Conservation (phyloP, 352 stramenopile genomes). For the Hyaloperonospora arabidopsidis region DNA sequence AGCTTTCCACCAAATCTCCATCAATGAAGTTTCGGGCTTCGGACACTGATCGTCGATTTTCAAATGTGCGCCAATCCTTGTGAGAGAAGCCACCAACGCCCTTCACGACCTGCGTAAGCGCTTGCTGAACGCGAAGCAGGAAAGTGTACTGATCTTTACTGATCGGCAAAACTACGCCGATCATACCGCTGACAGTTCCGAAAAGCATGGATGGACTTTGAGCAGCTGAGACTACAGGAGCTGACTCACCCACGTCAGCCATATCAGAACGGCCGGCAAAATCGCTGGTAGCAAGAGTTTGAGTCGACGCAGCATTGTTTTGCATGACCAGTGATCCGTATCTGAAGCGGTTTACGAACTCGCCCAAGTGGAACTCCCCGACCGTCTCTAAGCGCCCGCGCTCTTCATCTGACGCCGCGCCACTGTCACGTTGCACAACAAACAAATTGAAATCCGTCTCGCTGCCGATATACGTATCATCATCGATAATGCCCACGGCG, state of each 20-base stretch:
- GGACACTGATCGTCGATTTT: conserved; percentile 77
- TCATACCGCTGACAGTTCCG: conserved; percentile 93
- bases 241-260: conserved; percentile 37
- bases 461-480: conserved; percentile 92
- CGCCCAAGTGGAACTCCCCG: conserved; percentile 92
- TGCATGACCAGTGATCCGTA: conserved; percentile 94
- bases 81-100: conserved; percentile 90
- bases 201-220: conserved; percentile 81
- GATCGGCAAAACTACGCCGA: conserved; percentile 90
- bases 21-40: conserved; percentile 93
- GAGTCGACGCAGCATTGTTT: conserved; percentile 30
- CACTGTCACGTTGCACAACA: conserved; percentile 88
- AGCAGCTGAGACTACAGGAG: conserved; percentile 6
- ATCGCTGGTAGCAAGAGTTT: conserved; percentile 1
- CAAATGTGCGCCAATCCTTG: conserved; percentile 89
- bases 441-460: conserved; percentile 96
- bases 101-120: conserved; percentile 84
- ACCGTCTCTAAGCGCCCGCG: conserved; percentile 87
- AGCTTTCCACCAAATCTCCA: conserved; percentile 92
- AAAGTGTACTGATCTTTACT: conserved; percentile 89
- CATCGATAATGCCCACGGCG: conserved; percentile 88
- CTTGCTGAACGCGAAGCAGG: conserved; percentile 83
- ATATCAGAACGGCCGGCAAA: conserved; percentile 28
- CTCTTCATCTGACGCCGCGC: conserved; percentile 89
- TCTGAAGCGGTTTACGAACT: conserved; percentile 95